Base-by-base conservation (phyloP, 2,329 filamentous ascomycete genomes). In the Sarocladiaceae sp. region DNA sequence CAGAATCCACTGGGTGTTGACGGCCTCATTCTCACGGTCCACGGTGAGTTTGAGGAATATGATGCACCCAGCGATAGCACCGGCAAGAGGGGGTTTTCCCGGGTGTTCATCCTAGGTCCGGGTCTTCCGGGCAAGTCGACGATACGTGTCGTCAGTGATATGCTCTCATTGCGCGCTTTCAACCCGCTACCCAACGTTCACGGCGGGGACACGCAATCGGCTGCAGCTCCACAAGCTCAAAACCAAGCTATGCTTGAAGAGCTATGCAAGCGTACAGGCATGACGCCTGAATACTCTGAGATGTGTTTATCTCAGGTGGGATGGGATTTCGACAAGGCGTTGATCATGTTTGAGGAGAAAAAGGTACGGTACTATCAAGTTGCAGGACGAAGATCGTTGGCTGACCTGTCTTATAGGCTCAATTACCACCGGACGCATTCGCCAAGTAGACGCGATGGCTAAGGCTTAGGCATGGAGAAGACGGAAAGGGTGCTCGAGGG, bases 1-100 rank as follows among this genome's bases (percentile, higher is more conserved):
- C 72, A 82, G 50, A 82, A 73, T 48, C 59, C 67, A 1, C 67
- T 69, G 16, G 87, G 86, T 4, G 86, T 91, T 16, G 85, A 86
- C 50, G 88, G 88, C 6, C 76, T 94, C 51, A 74, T 87, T 41
- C 77, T 94, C 52, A 83, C 77, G 6, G 74, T 91, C n/a, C 85
- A 93, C 54, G 86, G 88, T 50, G 85, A 91, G 55, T 94, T 88
- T 48, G 82, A 91, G 40, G 89, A 95, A 58, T 68, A 82, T 15
- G 78, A 85, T 52, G 61, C 67, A 3, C 63, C 64, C 13, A 74
- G 72, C 18, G 69, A 73, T 39, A 72, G 76, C 34, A 75, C 74
- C 33, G 72, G 79, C 29, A 78, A 82, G 53, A 82, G 88, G 48
- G 88, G 84, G 60, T 95, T 95, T 62, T 88, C 89, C 44, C 81